Conservation (phyloP, 2,329 filamentous ascomycete species). For the Pseudopyrenochaeta lycopersici region DNA sequence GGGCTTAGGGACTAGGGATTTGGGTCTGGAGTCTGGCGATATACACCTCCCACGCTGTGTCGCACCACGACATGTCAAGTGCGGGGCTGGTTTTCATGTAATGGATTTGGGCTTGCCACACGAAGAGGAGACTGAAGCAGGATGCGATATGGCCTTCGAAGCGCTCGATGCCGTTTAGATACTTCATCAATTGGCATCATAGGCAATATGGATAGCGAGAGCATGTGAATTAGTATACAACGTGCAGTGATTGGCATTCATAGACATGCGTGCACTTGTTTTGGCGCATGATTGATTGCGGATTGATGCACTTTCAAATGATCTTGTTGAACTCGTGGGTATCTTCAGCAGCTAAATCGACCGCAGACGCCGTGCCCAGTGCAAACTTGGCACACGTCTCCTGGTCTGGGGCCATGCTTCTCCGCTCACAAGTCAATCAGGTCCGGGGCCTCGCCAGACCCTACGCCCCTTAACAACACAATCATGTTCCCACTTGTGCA, state of each 20-base stretch:
- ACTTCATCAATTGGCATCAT: not conserved
- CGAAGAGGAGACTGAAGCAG: not conserved
- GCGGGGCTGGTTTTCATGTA: not conserved
- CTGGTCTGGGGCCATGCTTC: not conserved
- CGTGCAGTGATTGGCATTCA: too few relatives aligned
- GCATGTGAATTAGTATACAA: too few relatives aligned
- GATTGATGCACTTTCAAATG: too few relatives aligned
- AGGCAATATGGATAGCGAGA: too few relatives aligned
- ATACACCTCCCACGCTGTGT: too few relatives aligned
- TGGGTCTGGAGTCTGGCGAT: too few relatives aligned
- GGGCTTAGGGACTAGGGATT: too few relatives aligned
- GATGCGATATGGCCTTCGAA: constrained; percentile 22
- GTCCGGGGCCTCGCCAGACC: constrained; percentile 73
- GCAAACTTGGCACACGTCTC: not conserved
- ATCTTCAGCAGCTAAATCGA: constrained; percentile 16
- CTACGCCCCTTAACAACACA: constrained; percentile 86
- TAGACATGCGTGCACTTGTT: too few relatives aligned
- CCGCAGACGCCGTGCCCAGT: not conserved
- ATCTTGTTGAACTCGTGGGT: constrained; percentile 11
- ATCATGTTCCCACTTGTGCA: constrained; percentile 88
- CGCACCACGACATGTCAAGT: too few relatives aligned
- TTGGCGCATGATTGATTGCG: too few relatives aligned
- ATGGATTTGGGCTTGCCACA: not conserved
- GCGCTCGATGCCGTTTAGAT: constrained; percentile 21
- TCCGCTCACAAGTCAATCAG: constrained; percentile 66